Base-by-base conservation (phyloP, 2,329 filamentous ascomycete genomes). In the Ophiostoma novo-ulmi region DNA sequence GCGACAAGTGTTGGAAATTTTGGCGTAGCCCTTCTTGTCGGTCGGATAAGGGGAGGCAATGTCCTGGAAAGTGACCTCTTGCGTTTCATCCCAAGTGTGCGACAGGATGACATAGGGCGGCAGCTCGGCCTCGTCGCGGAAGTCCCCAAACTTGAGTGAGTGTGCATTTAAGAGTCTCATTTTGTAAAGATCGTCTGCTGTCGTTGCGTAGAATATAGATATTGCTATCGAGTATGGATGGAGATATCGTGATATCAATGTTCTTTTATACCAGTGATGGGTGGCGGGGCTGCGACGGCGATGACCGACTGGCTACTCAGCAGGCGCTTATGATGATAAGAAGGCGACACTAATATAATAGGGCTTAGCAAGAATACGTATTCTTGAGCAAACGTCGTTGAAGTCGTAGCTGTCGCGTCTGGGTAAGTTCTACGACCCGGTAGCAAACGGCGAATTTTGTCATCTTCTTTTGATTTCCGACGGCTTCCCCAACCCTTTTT, bases 51-150 rank as follows among this genome's bases (percentile, higher is more conserved):
- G 69, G 31, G 70, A 69, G 3, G 67, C 38, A 65, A 74, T 71
- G 35, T 74, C 70, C 52, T 73, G 68, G 63, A 75, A 73, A 1
- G 70, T 70, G 44, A 75, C 73, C 55, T 75, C 75, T 13, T 74
- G 71, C 11, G 72, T 70, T 14, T 73, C 68, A 1, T 66, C 64
- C 73, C 73, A 75, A 1, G 73, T 75, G 70, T 75, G 74, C 31
- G 73, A 74, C 14, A 75, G 70, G 61, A 74, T 74, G 14, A 73
- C 73, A 64, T 74, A 74, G 20, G 52, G 52, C 36, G 69, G 70
- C 26, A 71, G 48, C 10, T 26, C 48, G 6, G 66, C 66, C 4
- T 67, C 61, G 31, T 65, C 61, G 20, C 65, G 20, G n/a, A 74
- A 74, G 26, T 68, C 52, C 26, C 66, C 41, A 36, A 75, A 71